Percentiles rank a stretch among this genome's conserved stretches.
Conservation (phyloP, 345 rosid species). For the Linum tenue region DNA sequence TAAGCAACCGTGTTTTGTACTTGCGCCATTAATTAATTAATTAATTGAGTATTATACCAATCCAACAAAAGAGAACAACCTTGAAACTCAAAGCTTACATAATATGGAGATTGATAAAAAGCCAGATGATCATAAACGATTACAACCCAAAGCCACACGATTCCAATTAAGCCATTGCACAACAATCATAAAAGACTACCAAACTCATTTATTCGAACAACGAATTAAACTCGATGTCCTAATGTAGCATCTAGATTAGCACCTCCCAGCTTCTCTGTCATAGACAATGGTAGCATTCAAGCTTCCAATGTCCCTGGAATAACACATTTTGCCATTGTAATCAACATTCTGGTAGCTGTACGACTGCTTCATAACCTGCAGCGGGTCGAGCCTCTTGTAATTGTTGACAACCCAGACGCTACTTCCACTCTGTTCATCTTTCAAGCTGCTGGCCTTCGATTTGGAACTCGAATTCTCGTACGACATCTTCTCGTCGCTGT, state of each 20-base stretch:
- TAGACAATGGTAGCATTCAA: slow-evolving; percentile 47
- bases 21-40: too few relatives aligned
- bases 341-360: slow-evolving; percentile 35
- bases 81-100: too few relatives aligned
- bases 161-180: too few relatives aligned
- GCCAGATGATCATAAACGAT: too few relatives aligned
- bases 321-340: slow-evolving; percentile 30
- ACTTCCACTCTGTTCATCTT: slow-evolving; percentile 44
- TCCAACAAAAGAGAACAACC: too few relatives aligned
- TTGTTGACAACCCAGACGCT: slow-evolving; percentile 39
- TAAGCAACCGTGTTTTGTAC: too few relatives aligned
- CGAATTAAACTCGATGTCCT: too few relatives aligned
- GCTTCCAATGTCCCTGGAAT: slow-evolving; percentile 65
- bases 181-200: too few relatives aligned
- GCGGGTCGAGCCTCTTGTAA: slow-evolving; percentile 35
- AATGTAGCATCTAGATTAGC: slow-evolving; percentile 2
- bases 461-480: slow-evolving; percentile 1
- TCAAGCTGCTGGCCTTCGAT: slow-evolving; percentile 23
- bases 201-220: too few relatives aligned
- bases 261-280: slow-evolving; percentile 30
- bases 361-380: slow-evolving; percentile 43
- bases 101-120: too few relatives aligned
- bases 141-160: too few relatives aligned
- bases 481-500: slow-evolving; percentile 40
- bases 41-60: too few relatives aligned